These are phyloP conservation scores for Vitis rupestris DNA, from an alignment of 164 flowering plant genomes.

Conservation along the genomic window DNA sequence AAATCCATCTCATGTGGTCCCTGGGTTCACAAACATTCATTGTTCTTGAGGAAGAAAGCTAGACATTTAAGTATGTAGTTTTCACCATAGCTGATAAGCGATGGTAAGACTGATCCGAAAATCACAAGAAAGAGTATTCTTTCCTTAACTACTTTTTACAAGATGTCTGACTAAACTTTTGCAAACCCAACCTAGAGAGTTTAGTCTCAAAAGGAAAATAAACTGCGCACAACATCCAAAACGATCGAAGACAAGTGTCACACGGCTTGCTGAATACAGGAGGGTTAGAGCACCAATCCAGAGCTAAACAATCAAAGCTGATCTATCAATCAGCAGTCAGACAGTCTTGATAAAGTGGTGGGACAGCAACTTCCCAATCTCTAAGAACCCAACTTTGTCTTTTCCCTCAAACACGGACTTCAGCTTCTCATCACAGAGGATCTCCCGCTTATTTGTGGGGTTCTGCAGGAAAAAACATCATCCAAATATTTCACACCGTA, in stretches of 20 bases:
- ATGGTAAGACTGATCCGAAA: too few relatives aligned
- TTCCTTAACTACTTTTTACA: background rate
- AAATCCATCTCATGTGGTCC: too few relatives aligned
- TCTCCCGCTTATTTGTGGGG: conserved; percentile 55
- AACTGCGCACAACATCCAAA: background rate
- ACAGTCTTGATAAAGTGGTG: conserved; percentile 52
- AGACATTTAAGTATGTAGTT: too few relatives aligned
- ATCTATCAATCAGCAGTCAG: conserved; percentile 15
- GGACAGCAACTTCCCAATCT: conserved; percentile 47
- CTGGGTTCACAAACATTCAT: too few relatives aligned
- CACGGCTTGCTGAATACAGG: background rate
- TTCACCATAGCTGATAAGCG: too few relatives aligned
- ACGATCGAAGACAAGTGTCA: background rate
- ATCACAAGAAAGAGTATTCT: too few relatives aligned
- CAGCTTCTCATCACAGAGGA: conserved; percentile 69
- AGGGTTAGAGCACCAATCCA: background rate
- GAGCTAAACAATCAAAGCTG: background rate
- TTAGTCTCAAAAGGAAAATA: background rate
- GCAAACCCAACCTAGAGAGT: background rate
- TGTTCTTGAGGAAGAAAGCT: too few relatives aligned
- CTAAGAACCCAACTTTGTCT: conserved; percentile 59
- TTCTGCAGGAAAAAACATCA: conserved; percentile 42
- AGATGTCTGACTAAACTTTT: background rate
- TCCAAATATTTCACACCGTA: background rate
- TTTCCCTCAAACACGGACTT: conserved; percentile 64